Evolutionary conservation across 1,139 yeast species (phyloP).

Genomic region (Lodderomyces orthopsilosis): DNA sequence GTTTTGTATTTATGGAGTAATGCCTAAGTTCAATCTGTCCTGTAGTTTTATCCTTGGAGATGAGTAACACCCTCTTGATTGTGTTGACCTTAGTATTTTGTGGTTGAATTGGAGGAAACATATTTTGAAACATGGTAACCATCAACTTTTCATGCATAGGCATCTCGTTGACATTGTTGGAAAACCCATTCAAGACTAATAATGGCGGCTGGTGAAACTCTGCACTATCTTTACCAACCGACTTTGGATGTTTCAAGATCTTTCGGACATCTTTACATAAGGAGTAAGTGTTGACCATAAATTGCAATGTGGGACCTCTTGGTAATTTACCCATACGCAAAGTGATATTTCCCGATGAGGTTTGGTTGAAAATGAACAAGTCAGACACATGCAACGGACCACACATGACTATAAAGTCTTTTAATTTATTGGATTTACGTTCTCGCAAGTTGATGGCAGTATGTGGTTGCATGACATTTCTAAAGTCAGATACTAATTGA

Average conservation of each 20-base stretch:
- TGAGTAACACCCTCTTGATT: slow-evolving; percentile 81
- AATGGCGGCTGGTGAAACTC: slow-evolving; percentile 81
- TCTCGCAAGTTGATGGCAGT: slow-evolving; percentile 88
- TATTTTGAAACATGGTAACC: slow-evolving; percentile 88
- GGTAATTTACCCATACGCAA: slow-evolving; percentile 86
- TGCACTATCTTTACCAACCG: slow-evolving; percentile 57
- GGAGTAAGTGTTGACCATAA: slow-evolving; percentile 73
- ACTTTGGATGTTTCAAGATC: slow-evolving; percentile 67
- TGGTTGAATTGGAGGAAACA: slow-evolving; percentile 93
- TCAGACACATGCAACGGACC: slow-evolving; percentile 95
- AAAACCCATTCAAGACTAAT: slow-evolving; percentile 85
- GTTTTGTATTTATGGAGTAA: slow-evolving; percentile 82
- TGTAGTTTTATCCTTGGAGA: slow-evolving; percentile 68
- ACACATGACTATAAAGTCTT: slow-evolving; percentile 93
- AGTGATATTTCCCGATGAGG: slow-evolving; percentile 77
- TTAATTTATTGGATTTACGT: slow-evolving; percentile 78
- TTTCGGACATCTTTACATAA: slow-evolving; percentile 78
- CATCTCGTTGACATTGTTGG: slow-evolving; percentile 50
- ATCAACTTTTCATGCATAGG: slow-evolving; percentile 73
- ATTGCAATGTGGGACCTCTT: slow-evolving; percentile 90
- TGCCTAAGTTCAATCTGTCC: slow-evolving; percentile 84
- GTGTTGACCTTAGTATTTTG: slow-evolving; percentile 68
- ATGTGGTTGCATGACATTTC: slow-evolving; percentile 94
- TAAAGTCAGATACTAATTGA: slow-evolving; percentile 82
- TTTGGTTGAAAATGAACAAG: slow-evolving; percentile 80